Evolutionary conservation across 371 early-diverging fungal species (phyloP), one percentile per base, ranked within the genome.

Genomic region (Apophysomyces trapeziformis): DNA sequence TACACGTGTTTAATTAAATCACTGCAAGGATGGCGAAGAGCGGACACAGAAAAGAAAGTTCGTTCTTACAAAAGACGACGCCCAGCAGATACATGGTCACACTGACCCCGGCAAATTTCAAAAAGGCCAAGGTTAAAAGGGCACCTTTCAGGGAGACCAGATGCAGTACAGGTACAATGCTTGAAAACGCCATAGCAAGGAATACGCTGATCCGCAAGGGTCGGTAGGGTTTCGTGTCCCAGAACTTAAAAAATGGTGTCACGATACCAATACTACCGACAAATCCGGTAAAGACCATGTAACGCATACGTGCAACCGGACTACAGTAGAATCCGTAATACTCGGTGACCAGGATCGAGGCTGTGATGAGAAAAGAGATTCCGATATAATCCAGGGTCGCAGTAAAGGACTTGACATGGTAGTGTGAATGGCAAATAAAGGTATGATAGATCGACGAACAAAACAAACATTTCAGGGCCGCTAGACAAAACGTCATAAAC

Each of bases 401-500:
- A 13, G 89, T 85, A 46, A 86, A 87, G 12, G 82, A 76, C 71
- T 87, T 87, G 47, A 89, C 80, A 14, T 63, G 63, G 21, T 75
- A 75, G 32, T 73, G 81, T 1, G 87, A 85, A 57, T 89, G 91
- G 69, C 86, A 88, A 38, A 84, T 85, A 68, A 87, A 88, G 13
- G 88, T 89, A 65, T 90, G 91, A 66, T 88, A 90, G 44, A 90
- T 75, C n/a, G 87, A 87, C 9, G 88, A 88, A 71, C 87, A 89
- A 65, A 89, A 84, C 38, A 90, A 70, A 65, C 89, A 89, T 65
- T 86, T 87, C 13, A 87, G 68, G 3, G 89, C 87, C 6, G 88
- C 86, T 11, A 83, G 58, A 63, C 88, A 89, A 72, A 87, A 89
- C 44, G 84, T 78, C 45, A 81, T 68, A 54, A 87, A 85, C 14